These are phyloP conservation scores for Gracilaria domingensis DNA, from an alignment of 23 red algal genomes.

Conservation along the genomic window DNA sequence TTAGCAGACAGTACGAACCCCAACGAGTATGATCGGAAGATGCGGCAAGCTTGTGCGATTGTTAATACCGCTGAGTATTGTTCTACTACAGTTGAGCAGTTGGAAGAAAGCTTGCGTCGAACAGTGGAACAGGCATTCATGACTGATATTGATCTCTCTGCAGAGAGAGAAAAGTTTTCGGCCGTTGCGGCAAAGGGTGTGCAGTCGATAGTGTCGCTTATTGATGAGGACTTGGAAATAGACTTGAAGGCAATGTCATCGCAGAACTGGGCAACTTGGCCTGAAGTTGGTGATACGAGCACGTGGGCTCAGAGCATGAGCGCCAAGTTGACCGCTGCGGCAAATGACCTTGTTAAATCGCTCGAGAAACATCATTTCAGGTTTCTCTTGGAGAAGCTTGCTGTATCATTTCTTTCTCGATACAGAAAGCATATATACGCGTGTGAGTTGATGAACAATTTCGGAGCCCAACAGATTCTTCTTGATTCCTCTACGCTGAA, in stretches of 20 bases:
- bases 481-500: slow-evolving; percentile 82
- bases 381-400: slow-evolving; percentile 86
- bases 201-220: slow-evolving; percentile 66
- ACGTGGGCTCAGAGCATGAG: slow-evolving; percentile 64
- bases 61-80: slow-evolving; percentile 88
- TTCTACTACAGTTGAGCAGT: slow-evolving; percentile 78
- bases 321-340: slow-evolving; percentile 47
- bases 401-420: slow-evolving; percentile 63
- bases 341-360: slow-evolving; percentile 27
- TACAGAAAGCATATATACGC: slow-evolving; percentile 62
- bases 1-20: slow-evolving; percentile 62
- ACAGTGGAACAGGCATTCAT: slow-evolving; percentile 79
- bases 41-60: slow-evolving; percentile 62
- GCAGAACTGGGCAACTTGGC: slow-evolving; percentile 65
- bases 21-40: slow-evolving; percentile 33
- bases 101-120: slow-evolving; percentile 72
- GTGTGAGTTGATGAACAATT: slow-evolving; percentile 67
- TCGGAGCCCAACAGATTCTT: slow-evolving; percentile 89
- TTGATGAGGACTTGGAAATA: slow-evolving; percentile 73
- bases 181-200: slow-evolving; percentile 81
- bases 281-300: slow-evolving; percentile 90
- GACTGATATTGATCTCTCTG: slow-evolving; percentile 69
- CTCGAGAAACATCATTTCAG: slow-evolving; percentile 84
- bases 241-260: slow-evolving; percentile 63
- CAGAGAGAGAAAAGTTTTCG: slow-evolving; percentile 83